Evolutionary conservation across 1,284 basidiomycete genomes (phyloP), one percentile per base, ranked within the genome.

Genomic region (Ceratobasidium sp.): DNA sequence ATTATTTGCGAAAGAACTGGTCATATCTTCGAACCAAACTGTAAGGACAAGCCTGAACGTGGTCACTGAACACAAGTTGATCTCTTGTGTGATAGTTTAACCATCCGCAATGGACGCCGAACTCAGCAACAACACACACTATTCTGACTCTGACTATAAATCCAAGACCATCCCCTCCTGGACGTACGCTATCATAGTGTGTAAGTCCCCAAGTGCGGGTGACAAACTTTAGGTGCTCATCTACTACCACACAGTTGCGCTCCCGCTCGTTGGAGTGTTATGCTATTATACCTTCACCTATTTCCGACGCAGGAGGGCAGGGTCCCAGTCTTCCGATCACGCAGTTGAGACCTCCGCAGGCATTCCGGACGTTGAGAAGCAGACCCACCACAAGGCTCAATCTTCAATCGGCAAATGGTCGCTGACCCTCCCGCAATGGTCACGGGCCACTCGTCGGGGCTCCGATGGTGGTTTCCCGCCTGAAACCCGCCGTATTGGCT

Each of bases 381-480:
- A 64, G 49, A 37, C 60, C 13, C 37, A 31, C 17, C 37, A 47
- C 28, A 35, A 64, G 17, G 2, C 42, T 17, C 60, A 47, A 23
- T 35, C 71, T 74, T 74, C 71, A n/a, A 51, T 35, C 54, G 61
- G 71, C 26, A 64, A 64, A 74, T 74, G 71, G 71, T 58, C 58
- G 39, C 49, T 74, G 20, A 51, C 31, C 17, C 28, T 74, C n/a
- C 71, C 71, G n/a, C 23, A 49, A 28, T 64, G 58, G 71, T 28
- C 61, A n/a, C 35, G 15, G 13, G 10, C 60, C 26, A 42, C n/a
- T 35, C 71, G 71, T 42, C 71, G 71, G 28, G 71, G 60, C 15
- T 74, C 71, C 20, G 71, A 74, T 64, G 71, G 71, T 4, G 71
- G 71, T 23, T 74, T 74, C 60, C 71, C 71, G 20, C 71, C 60